Conservation (phyloP, 1,284 basidiomycete species). For the Fomitopsis palustris region DNA sequence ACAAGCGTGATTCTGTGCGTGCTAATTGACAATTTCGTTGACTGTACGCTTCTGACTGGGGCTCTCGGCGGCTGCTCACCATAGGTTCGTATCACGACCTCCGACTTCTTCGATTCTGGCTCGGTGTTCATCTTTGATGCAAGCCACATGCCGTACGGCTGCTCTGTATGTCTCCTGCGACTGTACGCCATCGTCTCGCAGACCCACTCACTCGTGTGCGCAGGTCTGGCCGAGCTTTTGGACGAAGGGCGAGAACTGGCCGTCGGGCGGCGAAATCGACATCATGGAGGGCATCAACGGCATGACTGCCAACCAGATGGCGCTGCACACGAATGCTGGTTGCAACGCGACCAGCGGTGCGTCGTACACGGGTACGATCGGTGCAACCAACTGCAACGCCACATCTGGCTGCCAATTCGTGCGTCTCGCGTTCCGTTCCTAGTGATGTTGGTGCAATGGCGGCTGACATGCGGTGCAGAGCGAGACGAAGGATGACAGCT, state of each 20-base stretch:
- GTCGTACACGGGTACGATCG: slow-evolving; percentile 34
- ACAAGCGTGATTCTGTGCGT: slow-evolving; percentile 52
- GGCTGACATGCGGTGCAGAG: slow-evolving; percentile 6
- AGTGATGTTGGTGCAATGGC: not conserved
- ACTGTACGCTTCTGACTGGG: not conserved
- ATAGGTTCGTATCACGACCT: slow-evolving; percentile 50
- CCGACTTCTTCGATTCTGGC: slow-evolving; percentile 47
- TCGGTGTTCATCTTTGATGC: slow-evolving; percentile 60
- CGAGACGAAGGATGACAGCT: slow-evolving; percentile 49
- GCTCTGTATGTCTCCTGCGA: slow-evolving; percentile 32
- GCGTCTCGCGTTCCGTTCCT: slow-evolving; percentile 2
- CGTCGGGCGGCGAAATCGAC: slow-evolving; percentile 54
- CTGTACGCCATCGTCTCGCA: not conserved
- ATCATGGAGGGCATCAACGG: slow-evolving; percentile 46
- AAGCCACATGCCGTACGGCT: slow-evolving; percentile 56
- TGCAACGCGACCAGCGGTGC: slow-evolving; percentile 29
- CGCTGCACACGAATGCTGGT: slow-evolving; percentile 42
- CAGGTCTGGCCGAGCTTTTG: slow-evolving; percentile 53
- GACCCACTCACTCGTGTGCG: not conserved
- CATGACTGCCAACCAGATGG: slow-evolving; percentile 43
- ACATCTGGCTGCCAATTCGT: slow-evolving; percentile 51
- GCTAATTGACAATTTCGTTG: no score
- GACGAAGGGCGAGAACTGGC: slow-evolving; percentile 52
- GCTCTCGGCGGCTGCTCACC: not conserved
- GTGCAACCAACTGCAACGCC: slow-evolving; percentile 37